phyloP scores from a whole-genome alignment of 1,139 yeast genomes.

The Candida gigantensis region DNA sequence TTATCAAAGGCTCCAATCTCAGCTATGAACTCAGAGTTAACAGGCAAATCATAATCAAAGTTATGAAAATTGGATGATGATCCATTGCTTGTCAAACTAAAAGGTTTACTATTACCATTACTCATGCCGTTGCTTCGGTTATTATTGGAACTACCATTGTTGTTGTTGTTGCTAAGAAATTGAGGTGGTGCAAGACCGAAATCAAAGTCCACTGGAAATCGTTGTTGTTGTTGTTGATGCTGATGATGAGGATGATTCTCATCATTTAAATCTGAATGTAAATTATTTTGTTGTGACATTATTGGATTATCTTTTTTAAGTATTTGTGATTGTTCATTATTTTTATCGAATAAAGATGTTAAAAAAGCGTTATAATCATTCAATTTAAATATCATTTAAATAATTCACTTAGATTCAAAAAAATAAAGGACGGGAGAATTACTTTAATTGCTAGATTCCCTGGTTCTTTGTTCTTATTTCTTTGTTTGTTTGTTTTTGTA shows the following conservation, averaged over 20 bases:
- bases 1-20: conserved; percentile 13
- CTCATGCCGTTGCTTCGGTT: no score
- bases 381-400: conserved; percentile 35
- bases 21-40: conserved; percentile 13
- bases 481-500: no score
- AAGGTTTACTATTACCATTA: no score
- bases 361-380: conserved; percentile 36
- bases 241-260: not conserved
- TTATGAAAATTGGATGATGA: conserved; percentile 3
- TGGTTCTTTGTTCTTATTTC: no score
- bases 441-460: no score
- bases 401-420: not conserved
- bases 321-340: conserved; percentile 13
- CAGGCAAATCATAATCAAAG: conserved; percentile 9
- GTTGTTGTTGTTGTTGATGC: not conserved
- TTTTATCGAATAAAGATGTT: conserved; percentile 29
- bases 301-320: conserved; percentile 6
- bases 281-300: conserved; percentile 1
- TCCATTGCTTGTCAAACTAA: conserved; percentile 1
- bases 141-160: conserved; percentile 6
- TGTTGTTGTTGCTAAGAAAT: conserved; percentile 2
- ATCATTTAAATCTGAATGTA: conserved; percentile 1
- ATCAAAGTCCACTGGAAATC: conserved; percentile 34
- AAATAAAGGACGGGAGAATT: not conserved
- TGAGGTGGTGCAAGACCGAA: conserved; percentile 25